Percentiles rank a stretch among this genome's conserved stretches.
Conservation (phyloP, 495 filamentous ascomycete species). For the Penicillium pulvis region DNA sequence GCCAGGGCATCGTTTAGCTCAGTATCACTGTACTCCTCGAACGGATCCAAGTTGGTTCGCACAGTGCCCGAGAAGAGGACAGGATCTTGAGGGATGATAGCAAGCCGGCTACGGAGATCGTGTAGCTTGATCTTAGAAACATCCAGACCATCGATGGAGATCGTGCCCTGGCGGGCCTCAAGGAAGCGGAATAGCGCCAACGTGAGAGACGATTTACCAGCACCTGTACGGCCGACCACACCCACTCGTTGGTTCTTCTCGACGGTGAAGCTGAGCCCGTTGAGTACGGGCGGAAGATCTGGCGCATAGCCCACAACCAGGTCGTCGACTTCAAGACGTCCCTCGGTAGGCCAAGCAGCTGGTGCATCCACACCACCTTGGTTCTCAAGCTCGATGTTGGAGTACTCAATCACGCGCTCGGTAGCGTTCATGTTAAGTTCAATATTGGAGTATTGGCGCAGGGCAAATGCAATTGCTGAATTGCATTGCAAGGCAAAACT, state of each 20-base stretch:
- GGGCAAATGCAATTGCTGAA: constrained; percentile 44
- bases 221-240: constrained; percentile 83
- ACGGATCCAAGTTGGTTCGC: constrained; percentile 80
- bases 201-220: constrained; percentile 83
- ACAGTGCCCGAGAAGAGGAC: constrained; percentile 87
- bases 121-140: constrained; percentile 74
- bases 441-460: constrained; percentile 54
- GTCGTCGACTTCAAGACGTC: constrained; percentile 70
- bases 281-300: constrained; percentile 74
- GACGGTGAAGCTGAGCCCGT: constrained; percentile 70
- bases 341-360: constrained; percentile 79
- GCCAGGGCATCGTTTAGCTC: constrained; percentile 74
- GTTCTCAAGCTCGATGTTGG: constrained; percentile 67
- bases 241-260: constrained; percentile 76
- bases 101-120: constrained; percentile 70
- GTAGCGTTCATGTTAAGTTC: constrained; percentile 86
- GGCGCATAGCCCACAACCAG: constrained; percentile 76
- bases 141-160: constrained; percentile 75
- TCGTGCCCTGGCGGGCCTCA: constrained; percentile 68
- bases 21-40: constrained; percentile 68
- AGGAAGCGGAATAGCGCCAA: constrained; percentile 84
- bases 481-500: constrained; percentile 60
- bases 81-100: constrained; percentile 86
- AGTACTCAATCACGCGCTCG: constrained; percentile 82
- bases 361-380: constrained; percentile 61